Evolutionary conservation across 805 yeast species (phyloP), one percentile per base, ranked within the genome.

Genomic region (Candida ipomoeae): DNA sequence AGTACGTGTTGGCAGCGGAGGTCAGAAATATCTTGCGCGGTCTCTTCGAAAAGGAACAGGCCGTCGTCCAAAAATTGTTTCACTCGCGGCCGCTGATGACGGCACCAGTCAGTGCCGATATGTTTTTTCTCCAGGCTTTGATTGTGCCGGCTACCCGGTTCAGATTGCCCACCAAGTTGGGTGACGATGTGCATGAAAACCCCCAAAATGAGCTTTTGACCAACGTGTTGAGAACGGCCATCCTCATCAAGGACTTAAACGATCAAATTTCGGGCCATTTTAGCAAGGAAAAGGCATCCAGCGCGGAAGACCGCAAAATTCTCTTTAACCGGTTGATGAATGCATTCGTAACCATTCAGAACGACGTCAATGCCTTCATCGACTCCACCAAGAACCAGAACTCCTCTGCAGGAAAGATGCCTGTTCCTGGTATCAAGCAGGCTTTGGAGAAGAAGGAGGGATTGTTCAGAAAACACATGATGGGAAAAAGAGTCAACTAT

Each of bases 401-500:
- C 62, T 77, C 81, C 11, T 78, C 76, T 42, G 84, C 84, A 21
- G 83, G 86, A 11, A 81, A 84, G 55, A 70, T 81, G 45, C 91
- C 97, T 23, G 80, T 82, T 37, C 99, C 99, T 2, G 99, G 99
- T 75, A 83, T 94, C 62, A 94, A 94, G 68, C 99, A 94, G 76
- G 96, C 96, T 10, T 77, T 94, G 64, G 99, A 94, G 71, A 92
- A 94, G 83, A 94, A 94, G 68, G 99, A 94, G 72, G 99, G 99
- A 67, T 77, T 92, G 57, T 94, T 94, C 78, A 83, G 99, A 77
- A 94, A 92, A 68, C 96, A 94, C 66, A 94, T 94, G 99, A 94
- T 94, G 99, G 99, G 99, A 67, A 94, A 94, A 78, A 90, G 99
- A 77, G 99, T 94, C 53, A 95, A 94, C 69, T 92, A 89, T 64